phyloP scores from a whole-genome alignment of 1,139 yeast species.

The Candida mesenterica region DNA sequence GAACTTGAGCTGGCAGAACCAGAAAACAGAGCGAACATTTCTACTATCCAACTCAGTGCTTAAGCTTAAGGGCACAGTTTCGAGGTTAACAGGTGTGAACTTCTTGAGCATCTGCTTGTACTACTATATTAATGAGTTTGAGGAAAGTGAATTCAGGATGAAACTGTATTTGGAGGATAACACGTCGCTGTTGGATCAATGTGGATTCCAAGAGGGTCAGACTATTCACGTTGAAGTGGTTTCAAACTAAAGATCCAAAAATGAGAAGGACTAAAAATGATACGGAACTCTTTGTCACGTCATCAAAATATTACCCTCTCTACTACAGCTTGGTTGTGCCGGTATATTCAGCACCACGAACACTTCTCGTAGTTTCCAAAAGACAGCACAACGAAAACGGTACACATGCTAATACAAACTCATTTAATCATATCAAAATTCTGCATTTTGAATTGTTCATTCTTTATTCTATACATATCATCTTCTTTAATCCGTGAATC shows the following conservation, averaged over 20 bases:
- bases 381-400: too few relatives aligned
- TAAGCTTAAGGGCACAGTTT: slow-evolving; percentile 25
- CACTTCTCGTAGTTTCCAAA: too few relatives aligned
- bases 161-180: slow-evolving; percentile 29
- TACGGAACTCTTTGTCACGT: too few relatives aligned
- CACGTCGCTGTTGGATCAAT: slow-evolving; percentile 34
- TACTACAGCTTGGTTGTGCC: too few relatives aligned
- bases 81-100: slow-evolving; percentile 10
- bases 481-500: slow-evolving; percentile 24
- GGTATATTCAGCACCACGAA: too few relatives aligned
- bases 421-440: too few relatives aligned
- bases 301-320: too few relatives aligned
- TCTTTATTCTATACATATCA: background rate
- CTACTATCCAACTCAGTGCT: slow-evolving; percentile 28
- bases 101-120: slow-evolving; percentile 13
- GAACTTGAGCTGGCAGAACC: slow-evolving; percentile 3
- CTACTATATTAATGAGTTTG: slow-evolving; percentile 20
- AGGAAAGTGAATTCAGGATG: slow-evolving; percentile 10
- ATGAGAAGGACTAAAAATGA: too few relatives aligned
- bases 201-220: slow-evolving; percentile 29
- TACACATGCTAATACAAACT: too few relatives aligned
- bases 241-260: too few relatives aligned
- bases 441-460: too few relatives aligned
- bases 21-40: slow-evolving; percentile 18
- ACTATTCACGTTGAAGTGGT: slow-evolving; percentile 17